Percentiles rank a stretch among this genome's conserved stretches.
These are phyloP conservation scores for Oryza nivara DNA, from an alignment of 176 grass and related monocot species.

Conservation along the genomic window DNA sequence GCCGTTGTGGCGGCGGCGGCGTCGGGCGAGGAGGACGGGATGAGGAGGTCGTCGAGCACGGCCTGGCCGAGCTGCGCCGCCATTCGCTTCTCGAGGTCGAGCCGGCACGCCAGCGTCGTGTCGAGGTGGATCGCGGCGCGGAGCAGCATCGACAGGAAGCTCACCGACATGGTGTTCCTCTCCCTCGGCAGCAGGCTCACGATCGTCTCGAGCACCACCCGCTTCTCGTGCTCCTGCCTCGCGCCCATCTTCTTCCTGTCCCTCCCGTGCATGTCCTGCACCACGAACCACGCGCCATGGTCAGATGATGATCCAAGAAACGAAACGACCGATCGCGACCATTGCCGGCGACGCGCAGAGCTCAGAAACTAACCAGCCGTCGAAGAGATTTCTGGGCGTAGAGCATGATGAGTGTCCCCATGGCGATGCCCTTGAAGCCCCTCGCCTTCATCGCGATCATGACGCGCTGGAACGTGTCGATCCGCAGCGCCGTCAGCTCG, in stretches of 20 bases:
- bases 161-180: slow-evolving; percentile 76
- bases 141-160: slow-evolving; percentile 90
- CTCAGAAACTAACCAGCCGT: slow-evolving; percentile 58
- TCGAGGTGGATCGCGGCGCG: slow-evolving; percentile 73
- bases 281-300: background rate
- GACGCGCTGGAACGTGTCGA: slow-evolving; percentile 83
- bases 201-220: slow-evolving; percentile 76
- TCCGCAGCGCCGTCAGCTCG: slow-evolving; percentile 68
- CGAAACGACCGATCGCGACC: background rate
- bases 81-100: slow-evolving; percentile 87
- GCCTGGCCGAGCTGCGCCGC: slow-evolving; percentile 72
- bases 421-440: slow-evolving; percentile 74
- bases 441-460: slow-evolving; percentile 79
- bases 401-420: slow-evolving; percentile 86
- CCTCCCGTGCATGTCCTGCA: slow-evolving; percentile 71
- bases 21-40: slow-evolving; percentile 53
- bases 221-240: slow-evolving; percentile 83
- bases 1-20: slow-evolving; percentile 27
- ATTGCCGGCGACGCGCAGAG: background rate
- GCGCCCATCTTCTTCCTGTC: slow-evolving; percentile 63
- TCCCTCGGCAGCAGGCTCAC: slow-evolving; percentile 84
- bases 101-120: slow-evolving; percentile 80
- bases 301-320: background rate
- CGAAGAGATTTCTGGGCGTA: slow-evolving; percentile 92
- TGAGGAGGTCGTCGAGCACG: slow-evolving; percentile 83